Conservation (phyloP, 345 rosid genomes). For the Brassica rapa region DNA sequence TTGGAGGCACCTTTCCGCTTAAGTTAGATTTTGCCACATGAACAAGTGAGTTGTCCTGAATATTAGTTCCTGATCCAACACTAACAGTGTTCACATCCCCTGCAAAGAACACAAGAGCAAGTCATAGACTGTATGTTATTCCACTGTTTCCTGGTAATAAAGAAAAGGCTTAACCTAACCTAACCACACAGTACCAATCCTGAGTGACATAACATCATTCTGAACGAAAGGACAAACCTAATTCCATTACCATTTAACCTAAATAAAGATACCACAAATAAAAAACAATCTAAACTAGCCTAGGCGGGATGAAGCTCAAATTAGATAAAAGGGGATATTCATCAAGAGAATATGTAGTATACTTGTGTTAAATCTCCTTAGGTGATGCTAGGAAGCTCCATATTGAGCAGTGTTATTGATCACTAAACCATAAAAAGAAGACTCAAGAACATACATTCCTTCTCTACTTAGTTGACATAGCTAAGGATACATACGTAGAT, state of each 20-base stretch:
- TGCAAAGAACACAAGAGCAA: slow-evolving; percentile 32
- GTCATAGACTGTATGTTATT: slow-evolving; percentile 15
- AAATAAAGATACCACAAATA: not conserved
- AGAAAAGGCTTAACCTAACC: not conserved
- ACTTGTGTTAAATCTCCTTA: not conserved
- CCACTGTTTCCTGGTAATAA: not conserved
- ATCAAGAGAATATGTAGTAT: not conserved
- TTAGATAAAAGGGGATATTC: not conserved
- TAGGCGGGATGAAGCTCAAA: slow-evolving; percentile 7
- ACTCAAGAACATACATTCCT: not conserved
- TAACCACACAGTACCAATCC: not conserved
- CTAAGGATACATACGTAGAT: not conserved
- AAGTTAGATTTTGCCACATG: slow-evolving; percentile 94
- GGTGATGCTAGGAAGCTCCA: slow-evolving; percentile 13
- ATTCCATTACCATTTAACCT: not conserved
- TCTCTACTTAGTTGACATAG: slow-evolving; percentile 9
- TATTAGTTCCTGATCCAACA: slow-evolving; percentile 90
- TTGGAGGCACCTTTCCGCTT: slow-evolving; percentile 87
- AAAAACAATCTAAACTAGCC: not conserved
- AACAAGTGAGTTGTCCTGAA: slow-evolving; percentile 96
- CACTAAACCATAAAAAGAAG: slow-evolving; percentile 4
- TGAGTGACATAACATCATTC: not conserved
- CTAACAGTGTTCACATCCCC: slow-evolving; percentile 85
- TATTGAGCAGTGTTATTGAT: slow-evolving; percentile 5
- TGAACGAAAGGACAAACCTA: not conserved